A percentile compares a stretch with the other conserved stretches of the same genome.
Evolutionary conservation across 2,329 filamentous ascomycete species (phyloP).

Genomic region (Hirsutella thompsonii): DNA sequence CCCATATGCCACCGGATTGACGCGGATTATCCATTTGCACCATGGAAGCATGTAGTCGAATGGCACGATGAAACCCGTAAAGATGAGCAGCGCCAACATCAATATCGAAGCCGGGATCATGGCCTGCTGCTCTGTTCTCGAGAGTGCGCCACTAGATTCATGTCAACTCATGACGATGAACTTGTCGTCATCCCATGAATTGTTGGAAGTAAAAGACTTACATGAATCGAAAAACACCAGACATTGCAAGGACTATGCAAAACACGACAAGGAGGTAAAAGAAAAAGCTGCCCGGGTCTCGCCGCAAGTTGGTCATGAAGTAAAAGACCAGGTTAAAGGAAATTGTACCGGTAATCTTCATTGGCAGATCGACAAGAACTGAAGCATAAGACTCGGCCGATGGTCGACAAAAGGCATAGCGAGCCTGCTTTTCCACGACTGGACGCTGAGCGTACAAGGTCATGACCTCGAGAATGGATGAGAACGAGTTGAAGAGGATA

Average conservation of each 20-base stretch:
- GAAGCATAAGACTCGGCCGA: conserved; percentile 21
- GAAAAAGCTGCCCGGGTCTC: conserved; percentile 30
- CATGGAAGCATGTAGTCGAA: conserved; percentile 44
- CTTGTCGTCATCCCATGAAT: too few species aligned
- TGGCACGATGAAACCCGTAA: conserved; percentile 36
- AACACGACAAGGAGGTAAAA: conserved; percentile 33
- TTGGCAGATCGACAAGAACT: conserved; percentile 29
- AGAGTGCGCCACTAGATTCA: conserved; percentile 1
- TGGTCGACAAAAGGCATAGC: conserved; percentile 26
- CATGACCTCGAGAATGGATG: conserved; percentile 21
- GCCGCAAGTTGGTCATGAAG: conserved; percentile 28
- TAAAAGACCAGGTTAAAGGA: conserved; percentile 25
- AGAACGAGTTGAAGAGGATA: conserved; percentile 37
- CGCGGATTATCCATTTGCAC: conserved; percentile 56
- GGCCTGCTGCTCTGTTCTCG: conserved; percentile 2
- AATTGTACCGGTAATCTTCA: conserved; percentile 25
- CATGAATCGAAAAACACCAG: conserved; percentile 42
- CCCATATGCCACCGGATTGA: conserved; percentile 52
- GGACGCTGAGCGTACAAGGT: conserved; percentile 23
- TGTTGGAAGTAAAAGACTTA: too few species aligned
- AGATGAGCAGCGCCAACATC: conserved; percentile 13
- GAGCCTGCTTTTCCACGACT: conserved; percentile 25
- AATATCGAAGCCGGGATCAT: not conserved
- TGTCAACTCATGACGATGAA: not conserved
- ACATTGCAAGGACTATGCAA: conserved; percentile 46